Conservation (phyloP, 2,329 filamentous ascomycete species). For the Botryotinia narcissicola region DNA sequence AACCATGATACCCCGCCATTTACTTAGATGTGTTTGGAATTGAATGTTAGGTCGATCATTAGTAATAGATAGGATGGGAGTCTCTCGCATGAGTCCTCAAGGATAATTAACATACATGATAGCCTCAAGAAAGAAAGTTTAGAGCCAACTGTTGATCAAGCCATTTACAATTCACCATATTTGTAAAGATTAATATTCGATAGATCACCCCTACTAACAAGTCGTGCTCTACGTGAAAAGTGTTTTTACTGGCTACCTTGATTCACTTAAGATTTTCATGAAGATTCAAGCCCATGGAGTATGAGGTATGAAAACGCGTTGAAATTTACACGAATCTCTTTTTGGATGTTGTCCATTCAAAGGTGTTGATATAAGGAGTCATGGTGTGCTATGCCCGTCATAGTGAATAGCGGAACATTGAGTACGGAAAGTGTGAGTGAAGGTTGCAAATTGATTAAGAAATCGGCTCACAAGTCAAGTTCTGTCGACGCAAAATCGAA, state of each 20-base stretch:
- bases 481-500: neutral
- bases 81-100: neutral
- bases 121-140: neutral
- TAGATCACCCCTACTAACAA: neutral
- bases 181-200: too few relatives aligned
- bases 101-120: neutral
- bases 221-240: neutral
- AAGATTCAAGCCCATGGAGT: neutral
- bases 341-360: too few relatives aligned
- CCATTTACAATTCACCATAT: too few relatives aligned
- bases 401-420: neutral
- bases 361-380: neutral
- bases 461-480: neutral
- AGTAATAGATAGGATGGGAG: neutral
- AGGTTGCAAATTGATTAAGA: neutral
- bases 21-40: fast-evolving
- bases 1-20: neutral
- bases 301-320: neutral
- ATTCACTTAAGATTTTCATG: neutral
- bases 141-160: neutral
- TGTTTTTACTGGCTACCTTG: neutral
- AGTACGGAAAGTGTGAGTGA: too few relatives aligned
- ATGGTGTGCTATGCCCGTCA: neutral
- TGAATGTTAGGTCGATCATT: neutral
- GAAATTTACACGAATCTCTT: neutral